These are phyloP conservation scores for Cylindrodendrum hubeiense DNA, from an alignment of 2,329 filamentous ascomycete species.

Conservation along the genomic window DNA sequence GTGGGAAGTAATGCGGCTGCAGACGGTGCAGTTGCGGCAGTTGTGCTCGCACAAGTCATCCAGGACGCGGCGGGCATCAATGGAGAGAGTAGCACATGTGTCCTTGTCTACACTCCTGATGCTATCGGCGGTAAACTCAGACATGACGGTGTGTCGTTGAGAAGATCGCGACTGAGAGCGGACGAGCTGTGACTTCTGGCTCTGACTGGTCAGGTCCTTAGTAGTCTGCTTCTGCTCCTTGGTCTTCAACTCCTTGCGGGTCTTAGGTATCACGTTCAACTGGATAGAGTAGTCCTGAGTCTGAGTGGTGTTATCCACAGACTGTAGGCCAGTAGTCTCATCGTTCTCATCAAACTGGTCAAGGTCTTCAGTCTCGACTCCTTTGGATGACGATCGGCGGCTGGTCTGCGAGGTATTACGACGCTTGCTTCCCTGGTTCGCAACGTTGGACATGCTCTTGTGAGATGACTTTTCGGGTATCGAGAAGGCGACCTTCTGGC, in stretches of 20 bases:
- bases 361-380: constrained; percentile 35
- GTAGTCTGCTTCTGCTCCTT: constrained; percentile 36
- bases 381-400: constrained; percentile 37
- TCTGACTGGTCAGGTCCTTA: constrained; percentile 39
- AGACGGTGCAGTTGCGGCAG: constrained; percentile 69
- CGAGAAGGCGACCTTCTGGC: constrained; percentile 57
- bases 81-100: constrained; percentile 61
- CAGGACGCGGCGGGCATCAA: constrained; percentile 64
- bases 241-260: constrained; percentile 36
- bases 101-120: constrained; percentile 44
- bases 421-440: constrained; percentile 59
- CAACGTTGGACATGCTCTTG: constrained; percentile 48
- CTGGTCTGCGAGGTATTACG: constrained; percentile 45
- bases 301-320: constrained; percentile 50
- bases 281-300: constrained; percentile 49
- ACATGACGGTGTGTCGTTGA: constrained; percentile 39
- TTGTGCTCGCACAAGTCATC: constrained; percentile 67
- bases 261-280: constrained; percentile 45
- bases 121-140: constrained; percentile 39
- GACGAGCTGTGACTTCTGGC: constrained; percentile 41
- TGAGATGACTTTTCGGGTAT: constrained; percentile 52
- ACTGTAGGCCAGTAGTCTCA: constrained; percentile 51
- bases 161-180: constrained; percentile 43
- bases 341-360: constrained; percentile 49
- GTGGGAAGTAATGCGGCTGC: constrained; percentile 64